Base-by-base conservation (phyloP, 2,329 filamentous ascomycete species). In the Neonectria hederae region DNA sequence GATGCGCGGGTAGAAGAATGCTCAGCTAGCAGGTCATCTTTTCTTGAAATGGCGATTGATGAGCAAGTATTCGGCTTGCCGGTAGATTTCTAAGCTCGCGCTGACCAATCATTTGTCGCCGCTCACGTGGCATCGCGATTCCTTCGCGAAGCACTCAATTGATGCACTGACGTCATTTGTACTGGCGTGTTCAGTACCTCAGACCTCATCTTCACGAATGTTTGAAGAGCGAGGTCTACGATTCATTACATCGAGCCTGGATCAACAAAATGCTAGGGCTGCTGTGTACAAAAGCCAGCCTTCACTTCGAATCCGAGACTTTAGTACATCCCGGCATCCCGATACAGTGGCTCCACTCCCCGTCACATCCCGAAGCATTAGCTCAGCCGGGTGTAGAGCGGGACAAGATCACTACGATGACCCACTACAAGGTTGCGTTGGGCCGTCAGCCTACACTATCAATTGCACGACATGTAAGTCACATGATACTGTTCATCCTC, bases 21-120 rank as follows among this genome's bases (percentile, higher is more conserved):
- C 62, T 45, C 54, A 55, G 62, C 63, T 49, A 49, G 54, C 30
- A 52, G 57, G 52, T 55, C 65, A 71, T 63, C 54, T 65, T 67
- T 65, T 68, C 65, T 70, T 70, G 51, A 60, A 60, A 73, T 72
- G 67, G 71, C 72, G 72, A 69, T 59, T 72, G 65, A 61, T 71
- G 65, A 61, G 66, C 56, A 40, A 54, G 53, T 22, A 21, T 59
- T 40, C 56, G 22, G 45, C 21, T 35, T 35, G 30, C 32, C 51
- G 59, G 49, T 57, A 62, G 68, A 76, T 76, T 76, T 76, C 73
- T 76, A 76, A 76, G 75, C 74, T 61, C 40, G 17, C 28, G 63
- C 67, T 72, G 72, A 73, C 74, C 74, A 76, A 76, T 76, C 73
- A 72, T 60, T 71, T 56, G 54, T 51, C 54, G 49, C 17, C 13